These are phyloP conservation scores for Papilionanthe hybrid DNA, from an alignment of 116 monocot genomes.

Conservation along the genomic window DNA sequence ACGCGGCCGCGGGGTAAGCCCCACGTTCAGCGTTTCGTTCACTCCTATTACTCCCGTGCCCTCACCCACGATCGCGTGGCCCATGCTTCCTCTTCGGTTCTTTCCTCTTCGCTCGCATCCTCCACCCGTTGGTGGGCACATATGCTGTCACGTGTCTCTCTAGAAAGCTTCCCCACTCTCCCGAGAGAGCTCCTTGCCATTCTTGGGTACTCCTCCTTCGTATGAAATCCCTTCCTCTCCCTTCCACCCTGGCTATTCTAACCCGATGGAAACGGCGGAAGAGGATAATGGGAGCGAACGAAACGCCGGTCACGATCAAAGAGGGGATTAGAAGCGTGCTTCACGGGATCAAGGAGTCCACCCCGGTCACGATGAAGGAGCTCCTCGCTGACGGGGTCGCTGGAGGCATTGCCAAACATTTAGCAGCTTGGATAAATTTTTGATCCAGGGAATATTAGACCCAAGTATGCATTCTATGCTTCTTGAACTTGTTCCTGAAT, in stretches of 20 bases:
- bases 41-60: too few relatives aligned
- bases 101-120: too few relatives aligned
- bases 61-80: too few relatives aligned
- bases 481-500: not conserved
- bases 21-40: too few relatives aligned
- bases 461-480: not conserved
- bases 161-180: not conserved
- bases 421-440: not conserved
- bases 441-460: not conserved
- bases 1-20: too few relatives aligned
- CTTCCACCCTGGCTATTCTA: not conserved
- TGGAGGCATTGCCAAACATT: conserved; percentile 74
- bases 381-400: conserved; percentile 85
- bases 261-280: conserved; percentile 5
- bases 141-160: not conserved
- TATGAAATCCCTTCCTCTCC: not conserved
- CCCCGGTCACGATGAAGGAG: conserved; percentile 72
- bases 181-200: not conserved
- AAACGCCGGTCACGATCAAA: conserved; percentile 7
- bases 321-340: conserved; percentile 7
- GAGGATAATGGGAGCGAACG: conserved; percentile 15
- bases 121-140: too few relatives aligned
- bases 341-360: conserved; percentile 21
- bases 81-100: too few relatives aligned
- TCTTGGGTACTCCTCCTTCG: not conserved